Percentiles rank a stretch among this genome's conserved stretches.
Evolutionary conservation across 164 flowering plant species (phyloP).

Genomic region (Umbellularia californica): DNA sequence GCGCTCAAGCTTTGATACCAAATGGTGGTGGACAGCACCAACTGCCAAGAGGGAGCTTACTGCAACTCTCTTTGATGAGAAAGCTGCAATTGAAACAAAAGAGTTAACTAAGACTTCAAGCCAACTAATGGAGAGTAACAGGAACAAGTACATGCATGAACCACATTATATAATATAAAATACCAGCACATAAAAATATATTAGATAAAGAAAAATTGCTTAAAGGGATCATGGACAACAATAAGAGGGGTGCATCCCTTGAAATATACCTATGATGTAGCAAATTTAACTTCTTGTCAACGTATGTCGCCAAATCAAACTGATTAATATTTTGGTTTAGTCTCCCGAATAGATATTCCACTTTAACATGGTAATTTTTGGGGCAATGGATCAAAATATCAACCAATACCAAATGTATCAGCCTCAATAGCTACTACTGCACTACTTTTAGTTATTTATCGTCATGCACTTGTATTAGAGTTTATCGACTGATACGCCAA

Average conservation of each 20-base stretch:
- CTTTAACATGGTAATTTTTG: too few species aligned
- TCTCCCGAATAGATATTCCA: too few species aligned
- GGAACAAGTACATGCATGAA: neutral
- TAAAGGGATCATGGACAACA: too few species aligned
- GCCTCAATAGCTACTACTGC: too few species aligned
- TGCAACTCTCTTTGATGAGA: slow-evolving; percentile 85
- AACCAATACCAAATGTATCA: too few species aligned
- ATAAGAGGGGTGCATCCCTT: neutral
- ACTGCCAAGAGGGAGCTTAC: slow-evolving; percentile 96
- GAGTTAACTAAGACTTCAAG: neutral
- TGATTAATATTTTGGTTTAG: too few species aligned
- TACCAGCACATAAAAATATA: neutral
- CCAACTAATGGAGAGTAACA: slow-evolving; percentile 1
- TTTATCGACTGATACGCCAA: too few species aligned
- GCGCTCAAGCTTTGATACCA: slow-evolving; percentile 85
- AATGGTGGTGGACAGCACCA: slow-evolving; percentile 96
- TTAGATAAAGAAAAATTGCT: neutral
- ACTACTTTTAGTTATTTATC: too few species aligned
- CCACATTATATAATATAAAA: neutral
- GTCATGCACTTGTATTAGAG: too few species aligned
- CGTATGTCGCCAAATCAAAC: too few species aligned
- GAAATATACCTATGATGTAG: neutral
- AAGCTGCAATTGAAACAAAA: slow-evolving; percentile 45
- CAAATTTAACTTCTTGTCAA: neutral
- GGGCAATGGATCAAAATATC: too few species aligned